Evolutionary conservation across 441 rosid species (phyloP).

Genomic region (Gossypium trilobum): DNA sequence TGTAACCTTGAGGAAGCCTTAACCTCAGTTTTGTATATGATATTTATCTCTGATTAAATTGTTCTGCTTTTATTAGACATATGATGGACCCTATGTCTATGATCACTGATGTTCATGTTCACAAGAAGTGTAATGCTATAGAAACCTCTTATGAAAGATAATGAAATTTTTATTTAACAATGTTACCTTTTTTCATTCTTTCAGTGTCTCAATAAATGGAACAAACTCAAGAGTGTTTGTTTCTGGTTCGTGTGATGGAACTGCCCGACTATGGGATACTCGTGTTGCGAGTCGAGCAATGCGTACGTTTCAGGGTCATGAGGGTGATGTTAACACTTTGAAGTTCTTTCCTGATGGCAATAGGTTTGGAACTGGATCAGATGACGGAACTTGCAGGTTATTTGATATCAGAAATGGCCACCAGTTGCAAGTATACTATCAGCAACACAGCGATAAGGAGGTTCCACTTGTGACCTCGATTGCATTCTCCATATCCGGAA

Average conservation of each 20-base stretch:
- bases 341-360: slow-evolving; percentile 97
- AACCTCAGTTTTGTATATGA: background rate
- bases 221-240: slow-evolving; percentile 69
- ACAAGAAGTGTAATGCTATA: background rate
- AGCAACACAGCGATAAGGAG: slow-evolving; percentile 47
- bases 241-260: slow-evolving; percentile 89
- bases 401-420: slow-evolving; percentile 93
- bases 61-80: background rate
- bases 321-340: slow-evolving; percentile 83
- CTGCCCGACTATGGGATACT: slow-evolving; percentile 91
- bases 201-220: slow-evolving; percentile 75
- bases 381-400: slow-evolving; percentile 90
- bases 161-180: slow-evolving; percentile 7
- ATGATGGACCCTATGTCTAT: background rate
- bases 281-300: slow-evolving; percentile 94
- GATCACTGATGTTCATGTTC: slow-evolving; percentile 3
- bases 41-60: background rate
- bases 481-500: slow-evolving; percentile 86
- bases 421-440: slow-evolving; percentile 67
- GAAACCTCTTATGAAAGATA: background rate
- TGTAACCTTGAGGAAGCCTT: background rate
- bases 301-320: slow-evolving; percentile 80
- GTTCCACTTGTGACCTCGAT: slow-evolving; percentile 59
- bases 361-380: slow-evolving; percentile 93
- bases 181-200: slow-evolving; percentile 10